Evolutionary conservation across 106 monocot species (phyloP).

Genomic region (Dactylorhiza incarnata): DNA sequence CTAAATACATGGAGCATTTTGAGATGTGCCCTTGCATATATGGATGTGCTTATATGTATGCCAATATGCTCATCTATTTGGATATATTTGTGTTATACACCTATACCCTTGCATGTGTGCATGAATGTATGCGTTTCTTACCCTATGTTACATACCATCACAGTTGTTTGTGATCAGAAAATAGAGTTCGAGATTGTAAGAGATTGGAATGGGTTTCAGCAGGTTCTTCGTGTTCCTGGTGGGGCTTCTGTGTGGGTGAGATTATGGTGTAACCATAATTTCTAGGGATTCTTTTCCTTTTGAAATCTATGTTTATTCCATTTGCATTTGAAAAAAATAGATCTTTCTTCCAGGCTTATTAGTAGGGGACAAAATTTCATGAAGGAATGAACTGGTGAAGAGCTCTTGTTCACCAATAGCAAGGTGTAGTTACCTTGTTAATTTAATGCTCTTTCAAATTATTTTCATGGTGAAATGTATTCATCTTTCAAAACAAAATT

Average conservation of each 20-base stretch:
- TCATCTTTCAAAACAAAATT: too few species aligned
- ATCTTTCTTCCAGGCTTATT: slow-evolving; percentile 30
- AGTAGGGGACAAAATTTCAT: slow-evolving; percentile 60
- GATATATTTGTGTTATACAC: too few species aligned
- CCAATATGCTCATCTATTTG: too few species aligned
- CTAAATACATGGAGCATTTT: too few species aligned
- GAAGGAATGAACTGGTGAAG: slow-evolving; percentile 66
- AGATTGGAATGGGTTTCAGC: slow-evolving; percentile 87
- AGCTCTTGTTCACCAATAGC: slow-evolving; percentile 54
- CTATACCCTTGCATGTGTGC: too few species aligned
- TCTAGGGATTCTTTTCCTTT: neutral
- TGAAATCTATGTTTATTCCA: neutral
- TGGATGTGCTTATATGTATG: too few species aligned
- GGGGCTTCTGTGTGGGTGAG: slow-evolving; percentile 81
- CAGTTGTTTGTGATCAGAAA: slow-evolving; percentile 41
- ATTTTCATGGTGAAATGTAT: too few species aligned
- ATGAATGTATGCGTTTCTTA: too few species aligned
- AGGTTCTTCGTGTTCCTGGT: slow-evolving; percentile 59
- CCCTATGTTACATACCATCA: too few species aligned
- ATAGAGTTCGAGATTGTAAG: slow-evolving; percentile 35
- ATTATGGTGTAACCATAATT: neutral
- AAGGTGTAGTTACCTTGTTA: slow-evolving; percentile 36
- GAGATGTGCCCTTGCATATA: too few species aligned
- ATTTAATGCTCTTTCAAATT: too few species aligned
- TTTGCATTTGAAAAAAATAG: neutral